A percentile compares a stretch with the other conserved stretches of the same genome.
Conservation (phyloP, 148 eudicot genomes). For the Vaccinium vitisidaea region DNA sequence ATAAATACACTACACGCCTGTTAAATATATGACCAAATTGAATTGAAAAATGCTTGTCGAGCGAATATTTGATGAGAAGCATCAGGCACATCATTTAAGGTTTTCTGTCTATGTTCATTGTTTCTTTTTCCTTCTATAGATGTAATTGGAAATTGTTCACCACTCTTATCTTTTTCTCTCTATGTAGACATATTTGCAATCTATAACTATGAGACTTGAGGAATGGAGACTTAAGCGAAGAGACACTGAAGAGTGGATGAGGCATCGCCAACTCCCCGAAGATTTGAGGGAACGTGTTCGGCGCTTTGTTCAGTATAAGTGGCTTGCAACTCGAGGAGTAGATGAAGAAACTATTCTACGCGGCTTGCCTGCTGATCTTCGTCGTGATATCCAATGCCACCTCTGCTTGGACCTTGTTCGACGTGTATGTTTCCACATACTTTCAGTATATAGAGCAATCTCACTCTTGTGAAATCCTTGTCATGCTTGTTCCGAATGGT, state of each 20-base stretch:
- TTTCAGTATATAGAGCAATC: neutral
- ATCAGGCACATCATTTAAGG: neutral
- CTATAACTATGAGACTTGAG: conserved; percentile 86
- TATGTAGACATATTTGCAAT: conserved; percentile 72
- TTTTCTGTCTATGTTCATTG: neutral
- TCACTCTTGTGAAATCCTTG: neutral
- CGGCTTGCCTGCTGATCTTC: conserved; percentile 70
- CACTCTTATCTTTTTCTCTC: neutral
- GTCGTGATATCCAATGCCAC: conserved; percentile 80
- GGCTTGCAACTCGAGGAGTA: conserved; percentile 89
- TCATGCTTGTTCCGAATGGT: neutral
- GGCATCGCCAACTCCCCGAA: conserved; percentile 77
- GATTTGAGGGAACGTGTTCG: conserved; percentile 58
- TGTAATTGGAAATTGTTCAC: neutral
- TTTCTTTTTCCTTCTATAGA: neutral
- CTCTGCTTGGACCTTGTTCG: conserved; percentile 83
- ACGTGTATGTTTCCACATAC: conserved; percentile 48
- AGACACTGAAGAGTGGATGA: conserved; percentile 96
- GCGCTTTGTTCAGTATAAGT: conserved; percentile 74
- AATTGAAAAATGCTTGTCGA: neutral
- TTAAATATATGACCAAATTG: neutral
- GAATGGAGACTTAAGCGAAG: conserved; percentile 85
- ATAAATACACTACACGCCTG: neutral
- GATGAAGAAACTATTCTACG: conserved; percentile 68
- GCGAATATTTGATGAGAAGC: neutral